Conservation (phyloP, 306 rosid genomes). For the Casuarina glauca region DNA sequence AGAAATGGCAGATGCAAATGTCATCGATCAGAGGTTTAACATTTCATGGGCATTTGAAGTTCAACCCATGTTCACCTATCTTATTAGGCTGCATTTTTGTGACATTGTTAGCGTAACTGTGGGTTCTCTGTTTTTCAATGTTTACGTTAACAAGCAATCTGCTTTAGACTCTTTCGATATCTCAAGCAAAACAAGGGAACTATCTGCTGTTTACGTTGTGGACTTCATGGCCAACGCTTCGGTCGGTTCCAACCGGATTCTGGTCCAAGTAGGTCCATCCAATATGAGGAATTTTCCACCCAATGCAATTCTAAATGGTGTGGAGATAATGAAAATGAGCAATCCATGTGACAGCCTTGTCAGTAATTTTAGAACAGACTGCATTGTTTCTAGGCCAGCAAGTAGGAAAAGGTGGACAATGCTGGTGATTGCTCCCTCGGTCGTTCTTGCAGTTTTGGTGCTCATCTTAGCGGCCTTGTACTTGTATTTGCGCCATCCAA, state of each 20-base stretch:
- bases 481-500: slow-evolving; percentile 10
- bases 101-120: slow-evolving; percentile 34
- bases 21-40: slow-evolving; percentile 36
- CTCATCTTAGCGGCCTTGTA: slow-evolving; percentile 18
- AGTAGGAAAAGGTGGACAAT: slow-evolving; percentile 26
- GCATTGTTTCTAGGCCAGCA: slow-evolving; percentile 15
- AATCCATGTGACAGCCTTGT: slow-evolving; percentile 26
- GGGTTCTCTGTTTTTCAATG: slow-evolving; percentile 36
- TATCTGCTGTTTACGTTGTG: slow-evolving; percentile 32
- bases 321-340: slow-evolving; percentile 44
- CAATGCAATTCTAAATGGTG: slow-evolving; percentile 44
- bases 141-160: slow-evolving; percentile 35
- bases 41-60: slow-evolving; percentile 43
- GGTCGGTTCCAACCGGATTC: slow-evolving; percentile 11
- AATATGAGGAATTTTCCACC: slow-evolving; percentile 17
- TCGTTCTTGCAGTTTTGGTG: slow-evolving; percentile 24
- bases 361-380: slow-evolving; percentile 17
- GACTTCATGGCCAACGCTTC: slow-evolving; percentile 33
- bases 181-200: slow-evolving; percentile 33
- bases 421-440: slow-evolving; percentile 20
- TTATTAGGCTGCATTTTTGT: slow-evolving; percentile 40
- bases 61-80: slow-evolving; percentile 29
- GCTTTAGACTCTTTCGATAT: slow-evolving; percentile 35
- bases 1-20: slow-evolving; percentile 44
- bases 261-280: slow-evolving; percentile 45